These are phyloP conservation scores for Exobasidium cylindrosporum DNA, from an alignment of 1,284 basidiomycete species.

Conservation along the genomic window DNA sequence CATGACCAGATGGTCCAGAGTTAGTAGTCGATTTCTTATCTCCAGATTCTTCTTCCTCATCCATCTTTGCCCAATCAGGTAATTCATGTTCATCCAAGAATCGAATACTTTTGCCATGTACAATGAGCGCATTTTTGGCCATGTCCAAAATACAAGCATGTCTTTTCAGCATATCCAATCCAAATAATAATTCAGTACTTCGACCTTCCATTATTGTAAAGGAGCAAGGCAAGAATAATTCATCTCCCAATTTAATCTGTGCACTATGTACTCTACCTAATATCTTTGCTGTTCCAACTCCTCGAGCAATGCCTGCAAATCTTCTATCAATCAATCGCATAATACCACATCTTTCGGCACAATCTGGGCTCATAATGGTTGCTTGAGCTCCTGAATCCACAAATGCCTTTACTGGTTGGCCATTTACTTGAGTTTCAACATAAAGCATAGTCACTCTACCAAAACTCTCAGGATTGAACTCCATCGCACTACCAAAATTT, in stretches of 20 bases:
- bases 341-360: slow-evolving; percentile 86
- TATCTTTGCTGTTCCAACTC: slow-evolving; percentile 92
- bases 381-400: slow-evolving; percentile 96
- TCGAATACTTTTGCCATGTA: slow-evolving; percentile 77
- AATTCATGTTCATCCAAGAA: slow-evolving; percentile 94
- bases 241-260: slow-evolving; percentile 78
- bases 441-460: slow-evolving; percentile 96
- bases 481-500: slow-evolving; percentile 55
- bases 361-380: slow-evolving; percentile 94
- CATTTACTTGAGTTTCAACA: slow-evolving; percentile 78
- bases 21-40: slow-evolving; percentile 17
- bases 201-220: slow-evolving; percentile 94
- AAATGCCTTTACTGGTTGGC: slow-evolving; percentile 85
- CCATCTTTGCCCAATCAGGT: slow-evolving; percentile 20
- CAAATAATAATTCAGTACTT: slow-evolving; percentile 87
- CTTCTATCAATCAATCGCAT: slow-evolving; percentile 88
- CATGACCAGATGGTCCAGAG: slow-evolving; percentile 17
- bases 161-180: slow-evolving; percentile 95
- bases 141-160: slow-evolving; percentile 95
- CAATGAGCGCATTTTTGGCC: slow-evolving; percentile 77
- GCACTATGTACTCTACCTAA: slow-evolving; percentile 90
- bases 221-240: slow-evolving; percentile 77
- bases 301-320: slow-evolving; percentile 85
- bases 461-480: slow-evolving; percentile 75
- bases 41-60: slow-evolving; percentile 46